Evolutionary conservation across 2,329 filamentous ascomycete species (phyloP).

Genomic region (Neodidymelliopsis sp.): DNA sequence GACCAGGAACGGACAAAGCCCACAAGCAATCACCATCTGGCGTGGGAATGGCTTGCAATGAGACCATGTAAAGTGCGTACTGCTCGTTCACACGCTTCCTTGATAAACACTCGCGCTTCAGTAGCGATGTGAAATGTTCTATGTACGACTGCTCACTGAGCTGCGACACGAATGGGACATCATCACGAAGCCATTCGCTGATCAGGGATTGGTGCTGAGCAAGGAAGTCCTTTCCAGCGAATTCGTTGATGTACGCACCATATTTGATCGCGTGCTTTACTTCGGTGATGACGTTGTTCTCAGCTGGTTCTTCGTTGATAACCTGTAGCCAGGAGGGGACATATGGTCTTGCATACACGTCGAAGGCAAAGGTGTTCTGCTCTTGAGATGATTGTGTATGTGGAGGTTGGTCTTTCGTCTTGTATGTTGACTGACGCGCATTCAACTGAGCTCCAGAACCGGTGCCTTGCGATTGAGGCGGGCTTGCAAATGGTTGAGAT

Average conservation of each 20-base stretch:
- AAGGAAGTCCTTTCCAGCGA: conserved; percentile 32
- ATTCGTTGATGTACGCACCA: conserved; percentile 22
- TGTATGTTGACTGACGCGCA: no score
- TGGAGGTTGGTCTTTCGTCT: no score
- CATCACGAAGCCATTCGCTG: background rate
- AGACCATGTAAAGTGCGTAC: conserved; percentile 29
- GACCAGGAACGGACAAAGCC: conserved; percentile 34
- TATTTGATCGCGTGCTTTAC: conserved; percentile 26
- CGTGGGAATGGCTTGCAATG: conserved; percentile 6
- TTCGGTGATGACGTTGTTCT: conserved; percentile 6
- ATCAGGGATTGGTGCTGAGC: background rate
- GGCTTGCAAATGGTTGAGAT: no score
- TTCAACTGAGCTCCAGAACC: no score
- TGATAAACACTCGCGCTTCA: conserved; percentile 27
- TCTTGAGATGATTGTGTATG: no score
- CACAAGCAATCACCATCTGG: conserved; percentile 19
- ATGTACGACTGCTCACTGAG: conserved; percentile 25
- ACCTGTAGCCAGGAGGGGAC: background rate
- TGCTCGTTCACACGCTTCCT: conserved; percentile 26
- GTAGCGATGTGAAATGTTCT: conserved; percentile 21
- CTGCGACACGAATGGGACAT: background rate
- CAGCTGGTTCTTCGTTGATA: conserved; percentile 1
- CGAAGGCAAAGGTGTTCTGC: background rate
- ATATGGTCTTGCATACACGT: conserved; percentile 9
- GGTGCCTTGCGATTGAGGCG: no score